A percentile compares a stretch with the other conserved stretches of the same genome.
Evolutionary conservation across 2,329 filamentous ascomycete species (phyloP).

Genomic region (Talaromyces sp.): DNA sequence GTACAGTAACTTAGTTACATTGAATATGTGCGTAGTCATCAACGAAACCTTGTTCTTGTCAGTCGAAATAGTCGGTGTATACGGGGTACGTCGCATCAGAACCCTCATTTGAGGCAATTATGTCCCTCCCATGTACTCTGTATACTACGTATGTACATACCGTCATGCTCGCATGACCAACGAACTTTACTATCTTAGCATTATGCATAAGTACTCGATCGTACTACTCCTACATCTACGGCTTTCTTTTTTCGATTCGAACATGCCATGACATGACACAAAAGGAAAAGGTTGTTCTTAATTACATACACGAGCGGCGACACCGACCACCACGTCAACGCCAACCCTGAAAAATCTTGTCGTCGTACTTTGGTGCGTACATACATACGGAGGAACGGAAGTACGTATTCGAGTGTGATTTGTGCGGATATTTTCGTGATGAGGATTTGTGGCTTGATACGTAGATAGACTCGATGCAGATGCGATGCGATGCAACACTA

Average conservation of each 20-base stretch:
- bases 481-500: not conserved
- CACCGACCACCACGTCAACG: not conserved
- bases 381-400: too few species aligned
- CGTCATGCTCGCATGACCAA: constrained; percentile 8
- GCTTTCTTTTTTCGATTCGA: constrained; percentile 1
- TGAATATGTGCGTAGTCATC: not conserved
- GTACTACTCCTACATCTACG: not conserved
- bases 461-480: too few species aligned
- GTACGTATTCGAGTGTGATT: not conserved
- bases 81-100: not conserved
- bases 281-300: not conserved
- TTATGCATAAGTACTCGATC: constrained; percentile 2
- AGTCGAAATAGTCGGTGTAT: not conserved
- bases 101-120: not conserved
- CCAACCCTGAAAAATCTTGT: not conserved
- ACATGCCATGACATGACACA: not conserved
- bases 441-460: not conserved
- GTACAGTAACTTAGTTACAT: not conserved
- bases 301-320: not conserved
- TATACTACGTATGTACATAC: too few species aligned
- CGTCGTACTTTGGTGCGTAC: too few species aligned
- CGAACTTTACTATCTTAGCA: not conserved
- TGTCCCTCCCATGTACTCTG: too few species aligned
- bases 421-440: not conserved
- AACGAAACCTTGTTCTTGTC: not conserved